Evolutionary conservation across 164 flowering plant genomes (phyloP).

Genomic region (Taxillus chinensis): DNA sequence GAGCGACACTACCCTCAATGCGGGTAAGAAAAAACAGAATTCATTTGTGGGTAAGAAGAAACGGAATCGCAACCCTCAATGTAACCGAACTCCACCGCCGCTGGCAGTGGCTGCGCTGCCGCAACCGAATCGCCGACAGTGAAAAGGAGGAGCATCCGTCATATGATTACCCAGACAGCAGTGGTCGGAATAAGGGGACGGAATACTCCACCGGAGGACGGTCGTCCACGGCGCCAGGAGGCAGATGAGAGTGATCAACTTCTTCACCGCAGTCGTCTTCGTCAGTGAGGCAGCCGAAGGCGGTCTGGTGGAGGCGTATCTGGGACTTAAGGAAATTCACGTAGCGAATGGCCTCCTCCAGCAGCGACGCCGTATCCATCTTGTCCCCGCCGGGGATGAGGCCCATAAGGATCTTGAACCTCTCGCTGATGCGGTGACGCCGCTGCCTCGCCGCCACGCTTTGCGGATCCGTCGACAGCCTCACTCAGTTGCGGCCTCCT

Average conservation of each 20-base stretch:
- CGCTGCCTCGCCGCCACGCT: constrained; percentile 77
- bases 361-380: constrained; percentile 81
- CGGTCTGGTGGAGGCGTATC: constrained; percentile 53
- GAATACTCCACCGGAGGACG: too few species aligned
- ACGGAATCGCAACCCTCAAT: too few species aligned
- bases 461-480: constrained; percentile 79
- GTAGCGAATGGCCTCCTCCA: constrained; percentile 76
- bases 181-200: too few species aligned
- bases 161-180: too few species aligned
- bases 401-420: constrained; percentile 69
- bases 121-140: too few species aligned
- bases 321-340: constrained; percentile 75
- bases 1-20: too few species aligned
- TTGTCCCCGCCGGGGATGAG: constrained; percentile 73
- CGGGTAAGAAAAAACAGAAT: too few species aligned
- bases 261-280: constrained; percentile 4
- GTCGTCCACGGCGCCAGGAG: neutral
- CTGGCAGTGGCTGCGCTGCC: too few species aligned
- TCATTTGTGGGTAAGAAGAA: too few species aligned
- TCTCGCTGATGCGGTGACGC: constrained; percentile 67
- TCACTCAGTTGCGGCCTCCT: constrained; percentile 9
- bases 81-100: too few species aligned
- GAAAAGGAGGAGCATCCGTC: too few species aligned
- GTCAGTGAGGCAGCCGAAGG: neutral
- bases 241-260: neutral